phyloP scores from a whole-genome alignment of 108 stramenopile genomes.

The Aurantiochytrium sp. region DNA sequence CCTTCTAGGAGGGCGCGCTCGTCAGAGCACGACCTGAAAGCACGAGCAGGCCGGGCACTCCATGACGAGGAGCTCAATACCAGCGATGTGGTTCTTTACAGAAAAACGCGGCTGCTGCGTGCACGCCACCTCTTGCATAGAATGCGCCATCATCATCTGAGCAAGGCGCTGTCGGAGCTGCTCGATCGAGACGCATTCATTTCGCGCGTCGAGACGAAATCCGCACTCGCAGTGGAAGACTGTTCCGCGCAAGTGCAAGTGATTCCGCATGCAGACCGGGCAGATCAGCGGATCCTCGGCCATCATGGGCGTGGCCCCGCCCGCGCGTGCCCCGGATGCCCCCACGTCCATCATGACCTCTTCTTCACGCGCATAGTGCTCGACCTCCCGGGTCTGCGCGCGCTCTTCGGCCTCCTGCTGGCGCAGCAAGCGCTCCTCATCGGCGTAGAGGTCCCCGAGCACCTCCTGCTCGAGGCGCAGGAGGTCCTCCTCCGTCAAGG shows the following conservation, averaged over 20 bases:
- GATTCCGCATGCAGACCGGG: background rate
- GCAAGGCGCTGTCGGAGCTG: background rate
- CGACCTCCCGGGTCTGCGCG: background rate
- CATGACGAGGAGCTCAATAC: background rate
- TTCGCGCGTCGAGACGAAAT: background rate
- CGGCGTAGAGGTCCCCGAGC: background rate
- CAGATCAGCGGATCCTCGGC: background rate
- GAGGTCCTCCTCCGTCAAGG: background rate
- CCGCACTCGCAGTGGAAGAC: background rate
- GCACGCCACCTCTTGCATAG: background rate
- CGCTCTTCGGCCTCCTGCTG: background rate
- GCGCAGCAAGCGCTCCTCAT: background rate
- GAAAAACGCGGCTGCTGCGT: background rate
- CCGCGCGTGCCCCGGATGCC: no score
- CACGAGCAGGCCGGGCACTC: background rate
- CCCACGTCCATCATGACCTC: no score
- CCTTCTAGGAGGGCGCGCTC: no score
- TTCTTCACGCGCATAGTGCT: background rate
- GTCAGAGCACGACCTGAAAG: background rate
- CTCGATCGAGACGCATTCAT: background rate
- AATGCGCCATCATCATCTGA: background rate
- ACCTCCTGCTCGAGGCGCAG: background rate
- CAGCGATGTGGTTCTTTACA: background rate
- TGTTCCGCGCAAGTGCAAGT: background rate
- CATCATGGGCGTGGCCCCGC: no score